Percentiles rank a stretch among this genome's conserved stretches.
phyloP scores from a whole-genome alignment of 306 rosid species.

The Vigna trinervia region DNA sequence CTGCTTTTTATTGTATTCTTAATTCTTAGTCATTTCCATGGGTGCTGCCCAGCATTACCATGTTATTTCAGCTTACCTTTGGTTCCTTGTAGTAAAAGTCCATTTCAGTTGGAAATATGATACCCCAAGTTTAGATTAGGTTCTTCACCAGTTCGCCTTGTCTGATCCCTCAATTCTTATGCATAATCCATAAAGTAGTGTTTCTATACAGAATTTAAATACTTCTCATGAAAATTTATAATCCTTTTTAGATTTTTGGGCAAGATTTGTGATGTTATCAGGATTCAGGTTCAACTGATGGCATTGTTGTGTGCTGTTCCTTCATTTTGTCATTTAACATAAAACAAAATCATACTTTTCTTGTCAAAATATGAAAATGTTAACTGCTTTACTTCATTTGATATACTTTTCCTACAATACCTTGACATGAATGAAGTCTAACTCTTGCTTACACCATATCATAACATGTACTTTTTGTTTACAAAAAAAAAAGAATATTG shows the following conservation, averaged over 20 bases:
- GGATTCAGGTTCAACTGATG: conserved; percentile 28
- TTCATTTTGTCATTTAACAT: background rate
- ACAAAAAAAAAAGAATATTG: too few relatives aligned
- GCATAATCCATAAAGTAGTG: conserved; percentile 48
- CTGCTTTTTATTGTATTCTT: conserved; percentile 50
- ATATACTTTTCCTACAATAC: too few relatives aligned
- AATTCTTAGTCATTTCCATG: conserved; percentile 46
- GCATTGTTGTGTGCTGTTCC: conserved; percentile 22
- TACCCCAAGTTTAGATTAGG: conserved; percentile 43
- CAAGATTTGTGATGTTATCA: conserved; percentile 30
- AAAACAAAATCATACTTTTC: too few relatives aligned
- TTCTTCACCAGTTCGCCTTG: conserved; percentile 11
- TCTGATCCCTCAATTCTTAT: conserved; percentile 42
- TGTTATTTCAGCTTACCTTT: conserved; percentile 45
- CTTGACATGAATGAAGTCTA: too few relatives aligned
- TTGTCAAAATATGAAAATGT: too few relatives aligned
- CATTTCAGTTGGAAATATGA: conserved; percentile 58
- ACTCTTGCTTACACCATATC: too few relatives aligned
- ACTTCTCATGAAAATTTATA: conserved; percentile 35
- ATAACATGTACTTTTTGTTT: too few relatives aligned
- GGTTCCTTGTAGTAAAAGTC: conserved; percentile 33
- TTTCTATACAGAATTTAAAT: conserved; percentile 41
- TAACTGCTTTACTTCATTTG: too few relatives aligned
- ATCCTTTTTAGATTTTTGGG: conserved; percentile 14
- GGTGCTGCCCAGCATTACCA: conserved; percentile 49